Evolutionary conservation across 805 yeast species (phyloP).

Genomic region (Yarrowia bubula): DNA sequence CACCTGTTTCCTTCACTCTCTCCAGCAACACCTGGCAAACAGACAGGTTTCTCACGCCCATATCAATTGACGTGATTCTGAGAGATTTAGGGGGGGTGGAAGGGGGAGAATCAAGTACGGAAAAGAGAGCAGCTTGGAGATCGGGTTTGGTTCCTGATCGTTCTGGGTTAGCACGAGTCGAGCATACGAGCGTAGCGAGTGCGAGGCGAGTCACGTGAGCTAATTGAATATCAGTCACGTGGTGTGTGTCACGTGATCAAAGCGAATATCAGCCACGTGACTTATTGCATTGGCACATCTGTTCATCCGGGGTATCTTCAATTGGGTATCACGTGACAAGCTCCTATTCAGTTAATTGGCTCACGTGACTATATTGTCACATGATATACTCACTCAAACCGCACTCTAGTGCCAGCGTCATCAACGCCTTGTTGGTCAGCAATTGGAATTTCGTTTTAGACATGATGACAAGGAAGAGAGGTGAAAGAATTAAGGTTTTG

Average conservation of each 20-base stretch:
- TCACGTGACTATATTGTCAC: background rate
- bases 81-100: background rate
- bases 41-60: constrained; percentile 16
- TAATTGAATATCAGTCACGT: background rate
- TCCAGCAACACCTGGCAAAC: background rate
- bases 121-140: background rate
- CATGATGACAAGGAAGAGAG: background rate
- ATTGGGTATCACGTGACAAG: background rate
- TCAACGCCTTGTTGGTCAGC: constrained; percentile 7
- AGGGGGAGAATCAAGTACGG: background rate
- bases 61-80: background rate
- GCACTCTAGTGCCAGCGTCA: background rate
- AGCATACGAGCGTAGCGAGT: background rate
- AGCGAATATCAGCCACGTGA: too few relatives aligned
- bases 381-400: constrained; percentile 13
- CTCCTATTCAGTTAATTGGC: background rate
- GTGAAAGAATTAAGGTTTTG: background rate
- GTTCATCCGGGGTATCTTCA: too few relatives aligned
- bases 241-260: background rate
- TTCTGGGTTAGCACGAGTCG: background rate
- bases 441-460: constrained; percentile 5
- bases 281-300: too few relatives aligned
- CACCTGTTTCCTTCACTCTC: background rate
- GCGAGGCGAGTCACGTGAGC: background rate
- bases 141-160: constrained; percentile 13